These are phyloP conservation scores for Coemansia brasiliensis DNA, from an alignment of 192 early-diverging fungal species.

Conservation along the genomic window DNA sequence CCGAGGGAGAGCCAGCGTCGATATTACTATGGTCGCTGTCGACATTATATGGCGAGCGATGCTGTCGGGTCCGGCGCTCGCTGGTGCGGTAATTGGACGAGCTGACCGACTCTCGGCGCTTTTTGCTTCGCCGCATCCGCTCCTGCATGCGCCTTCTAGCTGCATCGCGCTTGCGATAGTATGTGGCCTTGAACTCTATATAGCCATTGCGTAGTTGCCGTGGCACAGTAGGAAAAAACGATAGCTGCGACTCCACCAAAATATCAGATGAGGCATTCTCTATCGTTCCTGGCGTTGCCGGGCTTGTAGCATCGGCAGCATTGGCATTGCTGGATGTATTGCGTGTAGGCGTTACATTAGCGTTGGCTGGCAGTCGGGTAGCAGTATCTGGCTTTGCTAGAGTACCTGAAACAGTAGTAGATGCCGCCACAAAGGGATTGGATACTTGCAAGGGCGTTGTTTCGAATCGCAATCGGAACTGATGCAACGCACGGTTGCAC, in stretches of 20 bases:
- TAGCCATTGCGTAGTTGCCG: slow-evolving; percentile 54
- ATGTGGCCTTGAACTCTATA: slow-evolving; percentile 49
- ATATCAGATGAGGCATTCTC: background rate
- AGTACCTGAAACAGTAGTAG: slow-evolving; percentile 6
- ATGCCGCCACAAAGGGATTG: slow-evolving; percentile 12
- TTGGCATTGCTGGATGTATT: too few species aligned
- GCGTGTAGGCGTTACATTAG: too few species aligned
- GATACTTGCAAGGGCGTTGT: slow-evolving; percentile 33
- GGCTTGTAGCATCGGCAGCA: background rate
- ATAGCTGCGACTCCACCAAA: slow-evolving; percentile 41
- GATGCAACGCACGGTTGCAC: slow-evolving; percentile 56
- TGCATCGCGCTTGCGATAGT: slow-evolving; percentile 53
- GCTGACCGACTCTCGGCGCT: slow-evolving; percentile 23
- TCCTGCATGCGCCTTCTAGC: slow-evolving; percentile 50
- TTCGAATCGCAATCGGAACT: slow-evolving; percentile 54
- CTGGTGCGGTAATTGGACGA: slow-evolving; percentile 19
- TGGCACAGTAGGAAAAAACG: slow-evolving; percentile 55
- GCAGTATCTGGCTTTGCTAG: background rate
- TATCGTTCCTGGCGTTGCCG: background rate
- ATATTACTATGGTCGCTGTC: slow-evolving; percentile 15
- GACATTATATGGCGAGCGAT: slow-evolving; percentile 5
- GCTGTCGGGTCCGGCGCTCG: slow-evolving; percentile 35
- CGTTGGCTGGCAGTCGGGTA: background rate
- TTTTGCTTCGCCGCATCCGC: slow-evolving; percentile 32
- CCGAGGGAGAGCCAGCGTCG: background rate